Conservation (phyloP, 805 yeast species). For the Cyberlindnera petersonii region DNA sequence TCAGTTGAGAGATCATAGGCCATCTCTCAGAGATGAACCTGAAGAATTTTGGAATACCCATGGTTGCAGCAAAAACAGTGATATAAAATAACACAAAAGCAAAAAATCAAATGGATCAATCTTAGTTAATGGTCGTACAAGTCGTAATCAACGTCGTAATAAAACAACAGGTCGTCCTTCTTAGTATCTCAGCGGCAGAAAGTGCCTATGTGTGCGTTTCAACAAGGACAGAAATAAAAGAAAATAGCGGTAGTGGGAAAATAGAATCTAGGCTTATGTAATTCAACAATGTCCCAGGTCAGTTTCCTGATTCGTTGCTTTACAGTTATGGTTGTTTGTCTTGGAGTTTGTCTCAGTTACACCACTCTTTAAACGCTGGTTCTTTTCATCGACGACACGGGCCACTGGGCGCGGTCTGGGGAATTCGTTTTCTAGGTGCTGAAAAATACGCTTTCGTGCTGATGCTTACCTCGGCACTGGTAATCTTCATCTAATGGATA, state of each 20-base stretch:
- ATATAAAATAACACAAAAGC: too few relatives aligned
- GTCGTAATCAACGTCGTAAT: not conserved
- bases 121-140: not conserved
- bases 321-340: too few relatives aligned
- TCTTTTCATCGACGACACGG: slow-evolving; percentile 11
- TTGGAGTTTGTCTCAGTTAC: too few relatives aligned
- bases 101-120: not conserved
- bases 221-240: too few relatives aligned
- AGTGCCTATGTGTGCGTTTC: too few relatives aligned
- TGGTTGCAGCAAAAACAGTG: too few relatives aligned
- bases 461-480: slow-evolving; percentile 2
- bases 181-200: not conserved
- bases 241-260: too few relatives aligned
- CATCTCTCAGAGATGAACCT: slow-evolving; percentile 97
- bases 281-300: not conserved
- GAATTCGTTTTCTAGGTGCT: slow-evolving; percentile 5
- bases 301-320: not conserved
- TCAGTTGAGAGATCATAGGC: slow-evolving; percentile 89
- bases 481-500: too few relatives aligned
- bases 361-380: too few relatives aligned
- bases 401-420: not conserved
- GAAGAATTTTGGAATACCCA: slow-evolving; percentile 96
- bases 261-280: too few relatives aligned
- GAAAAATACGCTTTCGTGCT: slow-evolving; percentile 9
- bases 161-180: too few relatives aligned